A percentile compares a stretch with the other conserved stretches of the same genome.
These are phyloP conservation scores for Saraca asoca DNA, from an alignment of 331 rosid genomes.

Conservation along the genomic window DNA sequence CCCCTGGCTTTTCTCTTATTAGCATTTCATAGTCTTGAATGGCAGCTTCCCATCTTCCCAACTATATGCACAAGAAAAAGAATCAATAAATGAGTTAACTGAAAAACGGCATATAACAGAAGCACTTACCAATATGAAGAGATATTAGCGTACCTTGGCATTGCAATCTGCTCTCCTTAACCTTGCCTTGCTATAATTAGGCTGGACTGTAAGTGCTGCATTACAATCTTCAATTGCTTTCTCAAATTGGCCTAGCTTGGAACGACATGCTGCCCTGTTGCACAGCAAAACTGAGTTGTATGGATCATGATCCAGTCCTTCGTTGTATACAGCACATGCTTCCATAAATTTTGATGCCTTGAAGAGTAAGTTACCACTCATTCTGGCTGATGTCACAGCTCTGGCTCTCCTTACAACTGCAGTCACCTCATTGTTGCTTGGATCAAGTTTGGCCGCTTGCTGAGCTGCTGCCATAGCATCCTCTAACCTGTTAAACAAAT, in stretches of 20 bases:
- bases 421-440: slow-evolving; percentile 55
- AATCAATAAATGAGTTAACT: neutral
- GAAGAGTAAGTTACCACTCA: slow-evolving; percentile 80
- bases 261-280: slow-evolving; percentile 94
- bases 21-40: slow-evolving; percentile 81
- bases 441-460: slow-evolving; percentile 66
- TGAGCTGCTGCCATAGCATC: slow-evolving; percentile 72
- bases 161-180: slow-evolving; percentile 81
- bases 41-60: slow-evolving; percentile 88
- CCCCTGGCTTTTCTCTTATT: slow-evolving; percentile 74
- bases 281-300: slow-evolving; percentile 73
- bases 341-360: slow-evolving; percentile 66
- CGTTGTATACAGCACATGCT: slow-evolving; percentile 65
- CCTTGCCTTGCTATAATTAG: slow-evolving; percentile 80
- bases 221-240: slow-evolving; percentile 93
- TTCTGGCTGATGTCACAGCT: slow-evolving; percentile 64
- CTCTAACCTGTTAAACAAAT: slow-evolving; percentile 59
- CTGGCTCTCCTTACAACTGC: slow-evolving; percentile 57
- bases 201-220: slow-evolving; percentile 65
- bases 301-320: slow-evolving; percentile 79
- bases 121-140: slow-evolving; percentile 6
- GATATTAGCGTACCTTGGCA: slow-evolving; percentile 58
- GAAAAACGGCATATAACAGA: neutral
- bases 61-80: slow-evolving; percentile 41
- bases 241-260: slow-evolving; percentile 74